These are phyloP conservation scores for Blastocystis hominis DNA, from an alignment of 352 stramenopile genomes.

Conservation along the genomic window DNA sequence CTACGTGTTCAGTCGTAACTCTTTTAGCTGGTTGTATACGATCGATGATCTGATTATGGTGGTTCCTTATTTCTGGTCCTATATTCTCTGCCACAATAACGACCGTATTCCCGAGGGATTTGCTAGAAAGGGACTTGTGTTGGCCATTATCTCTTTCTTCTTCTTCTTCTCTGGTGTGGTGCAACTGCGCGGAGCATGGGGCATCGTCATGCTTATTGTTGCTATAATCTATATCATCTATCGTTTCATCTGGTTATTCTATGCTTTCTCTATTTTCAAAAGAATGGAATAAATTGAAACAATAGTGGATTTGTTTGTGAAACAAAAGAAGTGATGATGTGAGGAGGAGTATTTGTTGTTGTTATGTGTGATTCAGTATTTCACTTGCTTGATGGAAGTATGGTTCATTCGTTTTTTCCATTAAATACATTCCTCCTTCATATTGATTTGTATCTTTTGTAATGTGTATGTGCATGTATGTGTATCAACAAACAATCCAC, in stretches of 20 bases:
- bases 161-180: conserved; percentile 26
- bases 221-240: not conserved
- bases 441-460: too few species aligned
- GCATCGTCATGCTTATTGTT: not conserved
- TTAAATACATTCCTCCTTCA: too few species aligned
- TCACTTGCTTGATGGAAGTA: too few species aligned
- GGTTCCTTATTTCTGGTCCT: conserved; percentile 36
- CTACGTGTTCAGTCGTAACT: not conserved
- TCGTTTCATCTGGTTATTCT: conserved; percentile 17
- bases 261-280: conserved; percentile 28
- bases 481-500: too few species aligned
- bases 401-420: too few species aligned
- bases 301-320: conserved; percentile 17
- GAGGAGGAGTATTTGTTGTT: too few species aligned
- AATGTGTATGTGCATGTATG: too few species aligned
- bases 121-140: not conserved
- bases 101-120: not conserved
- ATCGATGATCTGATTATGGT: conserved; percentile 39
- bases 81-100: not conserved
- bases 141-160: not conserved
- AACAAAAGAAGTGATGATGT: too few species aligned
- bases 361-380: too few species aligned
- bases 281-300: not conserved
- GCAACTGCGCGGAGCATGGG: not conserved
- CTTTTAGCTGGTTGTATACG: conserved; percentile 30